These are phyloP conservation scores for Citrullus amarus DNA, from an alignment of 306 rosid genomes.

Conservation along the genomic window DNA sequence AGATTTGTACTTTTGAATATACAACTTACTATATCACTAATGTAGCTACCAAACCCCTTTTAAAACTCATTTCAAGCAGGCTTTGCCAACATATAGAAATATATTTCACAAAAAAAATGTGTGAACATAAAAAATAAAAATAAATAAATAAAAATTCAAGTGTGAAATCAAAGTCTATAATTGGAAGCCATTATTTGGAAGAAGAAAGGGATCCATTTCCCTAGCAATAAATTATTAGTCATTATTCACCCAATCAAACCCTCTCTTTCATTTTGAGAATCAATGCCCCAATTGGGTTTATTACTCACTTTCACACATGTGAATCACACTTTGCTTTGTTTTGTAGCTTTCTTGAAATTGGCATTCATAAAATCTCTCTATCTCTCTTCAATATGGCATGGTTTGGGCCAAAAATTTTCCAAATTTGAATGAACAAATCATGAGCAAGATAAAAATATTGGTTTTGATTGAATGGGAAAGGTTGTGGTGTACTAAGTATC, in stretches of 20 bases:
- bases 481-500: neutral
- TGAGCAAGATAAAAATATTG: neutral
- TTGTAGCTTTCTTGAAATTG: neutral
- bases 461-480: neutral
- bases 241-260: neutral
- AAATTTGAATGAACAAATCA: slow-evolving; percentile 1
- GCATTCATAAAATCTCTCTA: neutral
- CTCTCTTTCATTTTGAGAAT: neutral
- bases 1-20: no score
- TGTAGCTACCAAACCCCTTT: no score
- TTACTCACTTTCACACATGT: neutral
- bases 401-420: neutral
- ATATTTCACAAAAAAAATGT: neutral
- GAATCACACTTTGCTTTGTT: neutral
- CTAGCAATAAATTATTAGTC: neutral
- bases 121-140: neutral
- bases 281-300: neutral
- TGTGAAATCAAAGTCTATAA: neutral
- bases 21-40: no score
- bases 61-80: neutral
- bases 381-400: neutral
- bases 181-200: neutral
- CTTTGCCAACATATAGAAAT: neutral
- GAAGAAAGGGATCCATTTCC: neutral
- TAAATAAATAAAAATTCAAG: neutral